Evolutionary conservation across 2,329 filamentous ascomycete species (phyloP).

Genomic region (Talaromyces sp.): DNA sequence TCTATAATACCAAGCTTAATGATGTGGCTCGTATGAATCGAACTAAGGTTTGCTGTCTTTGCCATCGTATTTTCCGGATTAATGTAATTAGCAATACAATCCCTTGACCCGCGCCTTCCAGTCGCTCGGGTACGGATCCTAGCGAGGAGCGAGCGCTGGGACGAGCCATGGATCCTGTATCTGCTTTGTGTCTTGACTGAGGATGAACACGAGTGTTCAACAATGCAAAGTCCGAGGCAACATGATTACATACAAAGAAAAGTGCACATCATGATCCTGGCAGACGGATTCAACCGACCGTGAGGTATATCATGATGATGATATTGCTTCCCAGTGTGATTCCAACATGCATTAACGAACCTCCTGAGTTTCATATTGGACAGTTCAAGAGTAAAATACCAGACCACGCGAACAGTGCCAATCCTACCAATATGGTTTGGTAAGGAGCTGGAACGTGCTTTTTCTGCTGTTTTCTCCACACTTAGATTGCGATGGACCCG

Average conservation of each 20-base stretch:
- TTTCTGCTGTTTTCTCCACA: neutral
- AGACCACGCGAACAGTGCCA: constrained; percentile 3
- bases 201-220: neutral
- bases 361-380: neutral
- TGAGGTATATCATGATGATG: neutral
- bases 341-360: neutral
- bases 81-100: neutral
- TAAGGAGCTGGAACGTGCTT: neutral
- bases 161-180: neutral
- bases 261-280: neutral
- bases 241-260: neutral
- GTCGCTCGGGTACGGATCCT: neutral
- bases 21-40: neutral
- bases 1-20: neutral
- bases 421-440: neutral
- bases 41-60: neutral
- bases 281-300: constrained; percentile 6
- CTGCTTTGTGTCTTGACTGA: neutral
- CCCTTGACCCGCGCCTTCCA: neutral
- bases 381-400: neutral
- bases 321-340: neutral
- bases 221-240: neutral
- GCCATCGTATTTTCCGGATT: neutral
- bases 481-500: constrained; percentile 8
- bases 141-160: neutral